These are phyloP conservation scores for Astrothelium subdiscretum DNA, from an alignment of 495 filamentous ascomycete species.

Conservation along the genomic window DNA sequence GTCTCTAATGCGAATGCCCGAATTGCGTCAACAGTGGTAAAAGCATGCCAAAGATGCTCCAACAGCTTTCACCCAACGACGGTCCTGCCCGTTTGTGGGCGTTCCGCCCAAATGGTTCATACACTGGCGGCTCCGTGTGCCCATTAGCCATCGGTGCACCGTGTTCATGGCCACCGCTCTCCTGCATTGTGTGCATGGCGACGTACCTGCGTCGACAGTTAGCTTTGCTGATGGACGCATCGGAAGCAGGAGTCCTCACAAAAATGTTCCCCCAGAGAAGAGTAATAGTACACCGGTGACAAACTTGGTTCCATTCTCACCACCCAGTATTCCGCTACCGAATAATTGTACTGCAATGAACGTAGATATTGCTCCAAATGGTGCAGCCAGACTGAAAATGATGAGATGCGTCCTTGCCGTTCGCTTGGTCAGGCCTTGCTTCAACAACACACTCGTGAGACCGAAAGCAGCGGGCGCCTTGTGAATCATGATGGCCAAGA, in stretches of 20 bases:
- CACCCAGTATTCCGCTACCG: conserved; percentile 38
- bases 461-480: conserved; percentile 96
- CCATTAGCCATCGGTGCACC: conserved; percentile 21
- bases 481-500: conserved; percentile 92
- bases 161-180: conserved; percentile 43
- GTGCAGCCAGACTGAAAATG: conserved; percentile 84
- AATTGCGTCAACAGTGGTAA: conserved; percentile 81
- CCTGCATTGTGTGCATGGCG: conserved; percentile 97
- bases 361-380: conserved; percentile 71
- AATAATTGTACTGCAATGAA: conserved; percentile 66
- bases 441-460: conserved; percentile 74
- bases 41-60: conserved; percentile 78
- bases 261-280: conserved; percentile 89
- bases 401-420: conserved; percentile 74
- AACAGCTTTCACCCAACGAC: conserved; percentile 53
- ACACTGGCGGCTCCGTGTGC: conserved; percentile 33
- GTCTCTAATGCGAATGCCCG: conserved; percentile 63
- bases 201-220: conserved; percentile 57
- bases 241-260: conserved; percentile 46
- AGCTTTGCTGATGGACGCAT: conserved; percentile 7
- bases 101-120: conserved; percentile 9
- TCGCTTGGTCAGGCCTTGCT: conserved; percentile 78
- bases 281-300: conserved; percentile 86
- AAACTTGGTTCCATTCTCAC: conserved; percentile 50
- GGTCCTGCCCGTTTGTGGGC: conserved; percentile 29